These are phyloP conservation scores for Suhomyces canberraensis DNA, from an alignment of 805 yeast genomes.

Conservation along the genomic window DNA sequence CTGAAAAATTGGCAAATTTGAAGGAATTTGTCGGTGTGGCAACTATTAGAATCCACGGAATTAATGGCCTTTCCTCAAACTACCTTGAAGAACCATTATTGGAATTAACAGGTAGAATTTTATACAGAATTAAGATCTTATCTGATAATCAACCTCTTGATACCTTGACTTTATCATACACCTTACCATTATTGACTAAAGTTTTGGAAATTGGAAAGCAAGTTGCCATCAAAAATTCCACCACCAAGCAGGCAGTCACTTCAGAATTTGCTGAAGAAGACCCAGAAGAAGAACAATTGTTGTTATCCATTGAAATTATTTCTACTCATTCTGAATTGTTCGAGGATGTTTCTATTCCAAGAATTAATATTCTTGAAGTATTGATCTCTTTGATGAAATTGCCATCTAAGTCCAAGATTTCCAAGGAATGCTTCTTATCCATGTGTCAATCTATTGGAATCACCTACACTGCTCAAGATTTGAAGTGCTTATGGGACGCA, in stretches of 20 bases:
- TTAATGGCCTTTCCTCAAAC: slow-evolving; percentile 44
- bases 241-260: slow-evolving; percentile 47
- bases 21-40: slow-evolving; percentile 65
- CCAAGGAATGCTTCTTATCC: slow-evolving; percentile 79
- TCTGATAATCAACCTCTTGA: slow-evolving; percentile 74
- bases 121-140: slow-evolving; percentile 72
- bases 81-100: slow-evolving; percentile 50
- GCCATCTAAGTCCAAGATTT: slow-evolving; percentile 74
- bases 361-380: slow-evolving; percentile 58
- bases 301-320: slow-evolving; percentile 73
- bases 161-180: slow-evolving; percentile 62
- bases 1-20: slow-evolving; percentile 49
- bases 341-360: slow-evolving; percentile 63
- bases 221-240: slow-evolving; percentile 51
- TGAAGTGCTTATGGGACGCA: slow-evolving; percentile 53
- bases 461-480: slow-evolving; percentile 54
- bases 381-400: slow-evolving; percentile 65
- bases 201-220: slow-evolving; percentile 66
- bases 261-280: slow-evolving; percentile 78
- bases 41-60: slow-evolving; percentile 54
- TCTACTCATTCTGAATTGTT: slow-evolving; percentile 67
- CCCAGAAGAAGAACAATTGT: slow-evolving; percentile 82
- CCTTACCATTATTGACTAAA: slow-evolving; percentile 69
- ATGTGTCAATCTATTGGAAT: slow-evolving; percentile 74
- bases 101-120: slow-evolving; percentile 58